Conservation (phyloP, 345 rosid species). For the Hibiscus tridactylites region DNA sequence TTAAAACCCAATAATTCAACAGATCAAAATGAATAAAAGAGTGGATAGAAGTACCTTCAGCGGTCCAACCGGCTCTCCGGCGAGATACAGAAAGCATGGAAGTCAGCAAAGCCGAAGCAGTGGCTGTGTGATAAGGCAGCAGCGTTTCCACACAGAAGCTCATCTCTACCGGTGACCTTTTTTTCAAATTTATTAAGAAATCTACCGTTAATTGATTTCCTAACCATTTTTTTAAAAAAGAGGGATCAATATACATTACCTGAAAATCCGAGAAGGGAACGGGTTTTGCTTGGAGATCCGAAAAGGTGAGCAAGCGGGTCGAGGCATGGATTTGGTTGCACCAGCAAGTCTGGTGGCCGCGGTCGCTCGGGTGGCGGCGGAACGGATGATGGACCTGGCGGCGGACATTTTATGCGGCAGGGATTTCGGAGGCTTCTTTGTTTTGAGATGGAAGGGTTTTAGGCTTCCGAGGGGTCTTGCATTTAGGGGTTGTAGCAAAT, state of each 20-base stretch:
- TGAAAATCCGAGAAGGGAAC: slow-evolving; percentile 46
- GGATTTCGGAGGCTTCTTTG: background rate
- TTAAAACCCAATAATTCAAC: background rate
- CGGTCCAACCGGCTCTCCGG: slow-evolving; percentile 45
- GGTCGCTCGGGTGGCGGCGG: slow-evolving; percentile 32
- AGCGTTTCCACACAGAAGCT: slow-evolving; percentile 71
- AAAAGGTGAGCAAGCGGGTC: slow-evolving; percentile 36
- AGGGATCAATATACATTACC: slow-evolving; percentile 28
- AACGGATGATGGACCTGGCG: slow-evolving; percentile 57
- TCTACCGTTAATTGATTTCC: background rate
- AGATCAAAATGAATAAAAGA: background rate
- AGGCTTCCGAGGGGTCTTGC: slow-evolving; percentile 6
- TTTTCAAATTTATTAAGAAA: background rate
- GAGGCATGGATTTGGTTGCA: slow-evolving; percentile 24
- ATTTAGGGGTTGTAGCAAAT: background rate
- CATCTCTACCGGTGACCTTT: slow-evolving; percentile 71
- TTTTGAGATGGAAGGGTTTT: slow-evolving; percentile 7
- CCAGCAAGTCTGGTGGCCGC: slow-evolving; percentile 25
- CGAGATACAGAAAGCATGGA: slow-evolving; percentile 72
- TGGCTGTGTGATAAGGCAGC: slow-evolving; percentile 81
- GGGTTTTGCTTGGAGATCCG: slow-evolving; percentile 38
- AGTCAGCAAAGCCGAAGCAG: slow-evolving; percentile 78
- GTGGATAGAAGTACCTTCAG: slow-evolving; percentile 39
- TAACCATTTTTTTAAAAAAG: no score
- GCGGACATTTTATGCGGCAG: slow-evolving; percentile 38